A percentile compares a stretch with the other conserved stretches of the same genome.
phyloP scores from a whole-genome alignment of 2,329 filamentous ascomycete species.

The Lecanicillium sp. region DNA sequence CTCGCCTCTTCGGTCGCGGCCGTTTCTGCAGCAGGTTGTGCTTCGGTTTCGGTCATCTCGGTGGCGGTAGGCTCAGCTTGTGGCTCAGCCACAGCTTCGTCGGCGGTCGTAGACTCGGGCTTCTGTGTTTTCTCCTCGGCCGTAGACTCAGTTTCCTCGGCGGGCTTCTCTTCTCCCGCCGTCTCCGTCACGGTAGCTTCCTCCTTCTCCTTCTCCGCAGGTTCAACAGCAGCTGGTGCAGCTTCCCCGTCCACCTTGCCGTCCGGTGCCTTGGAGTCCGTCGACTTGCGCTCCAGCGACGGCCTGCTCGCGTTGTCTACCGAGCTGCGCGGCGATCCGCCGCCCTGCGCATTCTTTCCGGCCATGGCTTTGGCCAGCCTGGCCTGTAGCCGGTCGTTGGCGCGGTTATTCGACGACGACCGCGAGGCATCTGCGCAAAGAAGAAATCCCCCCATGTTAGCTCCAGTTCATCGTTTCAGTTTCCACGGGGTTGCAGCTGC shows the following conservation, averaged over 20 bases:
- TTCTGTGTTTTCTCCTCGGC: background rate
- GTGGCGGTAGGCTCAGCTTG: background rate
- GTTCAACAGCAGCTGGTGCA: background rate
- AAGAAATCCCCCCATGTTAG: too few species aligned
- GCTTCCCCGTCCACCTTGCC: background rate
- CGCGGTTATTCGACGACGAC: slow-evolving; percentile 55
- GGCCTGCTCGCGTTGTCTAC: slow-evolving; percentile 27
- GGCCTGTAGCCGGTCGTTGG: slow-evolving; percentile 82
- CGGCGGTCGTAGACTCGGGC: background rate
- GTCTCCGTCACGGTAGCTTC: background rate
- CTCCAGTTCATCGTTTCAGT: too few species aligned
- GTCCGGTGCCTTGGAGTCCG: slow-evolving; percentile 20
- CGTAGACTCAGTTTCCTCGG: background rate
- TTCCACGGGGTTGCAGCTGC: too few species aligned
- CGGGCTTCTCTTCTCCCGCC: background rate
- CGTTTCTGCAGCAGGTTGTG: slow-evolving; percentile 1
- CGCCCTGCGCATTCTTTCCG: slow-evolving; percentile 47
- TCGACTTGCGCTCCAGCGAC: slow-evolving; percentile 26
- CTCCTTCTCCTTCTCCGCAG: background rate
- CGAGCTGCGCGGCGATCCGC: slow-evolving; percentile 30
- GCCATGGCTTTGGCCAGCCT: slow-evolving; percentile 82
- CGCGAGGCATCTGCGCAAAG: slow-evolving; percentile 44
- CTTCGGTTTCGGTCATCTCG: background rate
- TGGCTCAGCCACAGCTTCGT: background rate
- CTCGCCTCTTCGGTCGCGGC: background rate